A percentile compares a stretch with the other conserved stretches of the same genome.
Evolutionary conservation across 1,284 basidiomycete genomes (phyloP).

Genomic region (Erythrobasidium hasegawianum): DNA sequence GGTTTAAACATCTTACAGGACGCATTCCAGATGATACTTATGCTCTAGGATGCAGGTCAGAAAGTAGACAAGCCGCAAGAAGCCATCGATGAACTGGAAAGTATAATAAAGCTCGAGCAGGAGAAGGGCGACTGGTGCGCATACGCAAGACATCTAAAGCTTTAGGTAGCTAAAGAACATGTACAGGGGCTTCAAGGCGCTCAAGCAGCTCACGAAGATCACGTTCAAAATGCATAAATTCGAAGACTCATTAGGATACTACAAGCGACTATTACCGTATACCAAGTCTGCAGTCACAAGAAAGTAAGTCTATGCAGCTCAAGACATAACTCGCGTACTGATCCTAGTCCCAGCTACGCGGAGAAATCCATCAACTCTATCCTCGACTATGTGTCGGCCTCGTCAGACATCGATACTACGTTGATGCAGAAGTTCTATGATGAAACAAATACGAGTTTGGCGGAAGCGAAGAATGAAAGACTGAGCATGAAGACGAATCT

Average conservation of each 20-base stretch:
- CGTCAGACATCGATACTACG: constrained; percentile 74
- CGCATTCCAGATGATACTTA: not conserved
- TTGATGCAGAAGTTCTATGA: constrained; percentile 93
- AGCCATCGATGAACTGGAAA: constrained; percentile 78
- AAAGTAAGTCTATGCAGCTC: constrained; percentile 55
- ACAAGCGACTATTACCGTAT: constrained; percentile 79
- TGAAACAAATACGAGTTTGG: constrained; percentile 80
- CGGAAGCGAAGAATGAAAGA: constrained; percentile 93
- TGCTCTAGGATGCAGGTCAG: constrained; percentile 58
- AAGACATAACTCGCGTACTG: constrained; percentile 41
- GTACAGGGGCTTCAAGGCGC: constrained; percentile 91
- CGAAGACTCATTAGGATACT: constrained; percentile 77
- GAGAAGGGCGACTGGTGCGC: constrained; percentile 87
- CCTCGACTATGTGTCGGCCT: constrained; percentile 89
- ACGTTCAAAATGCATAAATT: constrained; percentile 77
- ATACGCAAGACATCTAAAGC: constrained; percentile 32
- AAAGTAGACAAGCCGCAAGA: constrained; percentile 88
- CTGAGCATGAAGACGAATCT: constrained; percentile 92
- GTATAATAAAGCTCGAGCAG: constrained; percentile 80
- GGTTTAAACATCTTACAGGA: not conserved
- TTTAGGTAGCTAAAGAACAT: constrained; percentile 32
- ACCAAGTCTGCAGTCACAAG: constrained; percentile 87
- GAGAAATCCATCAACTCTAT: constrained; percentile 99
- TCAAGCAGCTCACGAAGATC: constrained; percentile 96
- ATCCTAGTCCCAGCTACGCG: constrained; percentile 48